phyloP scores from a whole-genome alignment of 306 rosid species.

The Medicago truncatula region MtrunA17r5.0-ANR NC_053045.1:63473001-63473500 shows the following conservation, averaged over 20 bases:
- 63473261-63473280: neutral
- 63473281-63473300: neutral
- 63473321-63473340: neutral
- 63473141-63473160: constrained; percentile 1
- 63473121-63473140: constrained; percentile 81
- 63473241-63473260: constrained; percentile 21
- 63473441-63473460: constrained; percentile 81
- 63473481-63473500: constrained; percentile 82
- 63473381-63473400: constrained; percentile 77
- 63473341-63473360: neutral
- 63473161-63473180: constrained; percentile 19
- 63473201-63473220: neutral
- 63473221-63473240: no score
- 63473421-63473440: constrained; percentile 97
- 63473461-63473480: constrained; percentile 79
- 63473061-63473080: constrained; percentile 85
- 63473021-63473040: constrained; percentile 91
- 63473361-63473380: constrained; percentile 9
- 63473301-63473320: neutral
- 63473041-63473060: constrained; percentile 76
- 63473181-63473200: neutral
- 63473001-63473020: constrained; percentile 72
- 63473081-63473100: constrained; percentile 74
- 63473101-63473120: constrained; percentile 74
- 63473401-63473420: constrained; percentile 98